These are phyloP conservation scores for Solanum chiquidenum DNA, from an alignment of 257 asterid genomes.

Conservation along the genomic window DNA sequence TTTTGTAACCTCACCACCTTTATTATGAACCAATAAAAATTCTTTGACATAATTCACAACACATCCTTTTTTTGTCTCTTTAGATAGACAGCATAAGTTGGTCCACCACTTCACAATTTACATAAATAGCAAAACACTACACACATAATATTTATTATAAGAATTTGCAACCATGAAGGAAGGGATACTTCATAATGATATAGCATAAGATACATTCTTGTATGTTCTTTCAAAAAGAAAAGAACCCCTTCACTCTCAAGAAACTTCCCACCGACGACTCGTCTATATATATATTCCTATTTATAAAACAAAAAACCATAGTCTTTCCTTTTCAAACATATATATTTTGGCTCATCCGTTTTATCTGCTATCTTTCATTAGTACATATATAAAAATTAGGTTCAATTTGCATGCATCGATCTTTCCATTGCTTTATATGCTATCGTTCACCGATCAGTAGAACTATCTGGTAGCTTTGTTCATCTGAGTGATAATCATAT, in stretches of 20 bases:
- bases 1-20: neutral
- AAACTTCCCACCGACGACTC: slow-evolving; percentile 5
- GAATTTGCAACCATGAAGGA: neutral
- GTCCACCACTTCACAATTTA: neutral
- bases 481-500: neutral
- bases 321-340: neutral
- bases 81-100: neutral
- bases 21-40: neutral
- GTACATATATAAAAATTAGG: neutral
- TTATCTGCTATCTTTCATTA: neutral
- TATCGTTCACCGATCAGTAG: neutral
- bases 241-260: neutral
- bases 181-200: neutral
- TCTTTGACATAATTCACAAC: neutral
- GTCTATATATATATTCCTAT: neutral
- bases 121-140: neutral
- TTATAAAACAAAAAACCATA: neutral
- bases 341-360: too few species aligned
- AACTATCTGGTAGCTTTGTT: neutral
- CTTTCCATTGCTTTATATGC: neutral
- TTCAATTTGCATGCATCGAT: neutral
- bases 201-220: neutral
- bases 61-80: neutral
- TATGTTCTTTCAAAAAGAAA: neutral
- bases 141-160: neutral